phyloP scores from a whole-genome alignment of 2,329 filamentous ascomycete species.

The Colletotrichum plurivorum region DNA sequence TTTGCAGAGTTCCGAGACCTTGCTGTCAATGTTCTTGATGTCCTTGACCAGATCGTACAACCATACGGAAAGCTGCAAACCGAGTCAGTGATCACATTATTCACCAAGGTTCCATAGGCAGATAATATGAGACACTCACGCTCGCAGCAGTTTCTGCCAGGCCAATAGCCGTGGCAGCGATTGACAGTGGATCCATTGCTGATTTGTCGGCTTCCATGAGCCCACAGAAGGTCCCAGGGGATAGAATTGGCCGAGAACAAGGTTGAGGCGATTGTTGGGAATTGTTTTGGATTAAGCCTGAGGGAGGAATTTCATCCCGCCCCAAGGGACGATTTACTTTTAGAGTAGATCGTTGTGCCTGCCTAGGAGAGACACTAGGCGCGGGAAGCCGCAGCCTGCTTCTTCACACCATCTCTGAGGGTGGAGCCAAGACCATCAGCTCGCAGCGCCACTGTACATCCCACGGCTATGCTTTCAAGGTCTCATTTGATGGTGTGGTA shows the following conservation, averaged over 20 bases:
- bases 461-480: background rate
- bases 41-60: conserved; percentile 11
- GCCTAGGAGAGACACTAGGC: background rate
- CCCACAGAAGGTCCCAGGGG: background rate
- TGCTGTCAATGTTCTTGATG: conserved; percentile 19
- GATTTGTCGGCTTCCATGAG: background rate
- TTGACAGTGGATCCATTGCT: conserved; percentile 16
- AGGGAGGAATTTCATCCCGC: too few species aligned
- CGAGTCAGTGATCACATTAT: background rate
- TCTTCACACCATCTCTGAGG: background rate
- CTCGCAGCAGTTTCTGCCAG: background rate
- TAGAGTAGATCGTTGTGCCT: too few species aligned
- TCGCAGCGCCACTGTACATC: background rate
- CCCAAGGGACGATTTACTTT: background rate
- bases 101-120: background rate
- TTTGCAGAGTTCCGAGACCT: conserved; percentile 16
- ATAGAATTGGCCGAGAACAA: too few species aligned
- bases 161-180: conserved; percentile 13
- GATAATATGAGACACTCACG: background rate
- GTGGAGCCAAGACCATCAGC: background rate
- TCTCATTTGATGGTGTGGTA: background rate
- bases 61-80: conserved; percentile 14
- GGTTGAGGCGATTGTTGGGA: too few species aligned
- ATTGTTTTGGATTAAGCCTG: too few species aligned
- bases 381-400: conserved; percentile 1